Conservation (phyloP, 2,329 filamentous ascomycete genomes). For the Golovinomyces cichoracearum region DNA sequence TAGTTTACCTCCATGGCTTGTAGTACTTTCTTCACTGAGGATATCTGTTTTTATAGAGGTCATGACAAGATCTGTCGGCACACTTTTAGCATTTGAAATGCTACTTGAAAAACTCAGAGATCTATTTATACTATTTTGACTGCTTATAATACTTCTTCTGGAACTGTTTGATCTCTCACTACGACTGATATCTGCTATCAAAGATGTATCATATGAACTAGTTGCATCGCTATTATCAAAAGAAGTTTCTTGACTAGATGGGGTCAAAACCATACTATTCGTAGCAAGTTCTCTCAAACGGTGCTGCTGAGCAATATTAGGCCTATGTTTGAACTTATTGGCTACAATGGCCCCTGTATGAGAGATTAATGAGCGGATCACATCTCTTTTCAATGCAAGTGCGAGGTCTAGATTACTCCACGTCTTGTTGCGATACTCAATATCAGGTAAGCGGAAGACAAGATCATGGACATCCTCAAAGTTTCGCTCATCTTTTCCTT, state of each 20-base stretch:
- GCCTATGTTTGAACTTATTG: conserved; percentile 85
- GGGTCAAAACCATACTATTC: conserved; percentile 19
- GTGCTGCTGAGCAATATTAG: conserved; percentile 51
- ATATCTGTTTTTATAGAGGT: neutral
- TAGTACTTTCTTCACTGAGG: neutral
- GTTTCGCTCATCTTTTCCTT: conserved; percentile 84
- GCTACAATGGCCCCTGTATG: conserved; percentile 91
- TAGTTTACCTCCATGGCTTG: neutral
- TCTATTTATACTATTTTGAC: conserved; percentile 6
- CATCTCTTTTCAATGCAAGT: conserved; percentile 74
- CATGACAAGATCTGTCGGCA: neutral
- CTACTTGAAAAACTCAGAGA: conserved; percentile 12
- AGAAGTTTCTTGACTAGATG: conserved; percentile 10
- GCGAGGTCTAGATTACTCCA: conserved; percentile 96
- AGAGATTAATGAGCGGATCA: conserved; percentile 78
- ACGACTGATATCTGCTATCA: conserved; percentile 6
- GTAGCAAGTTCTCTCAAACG: conserved; percentile 65
- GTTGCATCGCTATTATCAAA: neutral
- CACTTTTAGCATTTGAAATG: neutral
- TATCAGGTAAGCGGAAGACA: conserved; percentile 77
- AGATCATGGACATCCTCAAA: conserved; percentile 94
- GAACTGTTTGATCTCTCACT: conserved; percentile 11
- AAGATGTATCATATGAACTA: neutral
- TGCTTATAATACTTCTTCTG: conserved; percentile 12
- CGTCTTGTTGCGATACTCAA: conserved; percentile 96